Percentiles rank a stretch among this genome's conserved stretches.
Conservation (phyloP, 305 asterid genomes). For the Rubia peregrina region DNA sequence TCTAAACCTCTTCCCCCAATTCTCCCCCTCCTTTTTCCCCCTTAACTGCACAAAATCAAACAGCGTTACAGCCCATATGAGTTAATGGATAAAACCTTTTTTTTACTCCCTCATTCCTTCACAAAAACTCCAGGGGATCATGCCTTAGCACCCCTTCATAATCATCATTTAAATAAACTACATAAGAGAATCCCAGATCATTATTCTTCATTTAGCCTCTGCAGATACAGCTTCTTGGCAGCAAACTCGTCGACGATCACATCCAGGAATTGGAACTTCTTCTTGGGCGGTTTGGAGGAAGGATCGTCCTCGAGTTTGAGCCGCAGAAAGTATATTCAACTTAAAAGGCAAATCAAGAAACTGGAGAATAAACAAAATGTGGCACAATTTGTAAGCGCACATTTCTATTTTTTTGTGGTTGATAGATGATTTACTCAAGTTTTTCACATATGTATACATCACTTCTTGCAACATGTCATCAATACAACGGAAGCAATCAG, state of each 20-base stretch:
- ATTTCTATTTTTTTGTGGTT: not conserved
- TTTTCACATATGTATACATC: not conserved
- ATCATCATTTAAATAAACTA: slow-evolving; percentile 71
- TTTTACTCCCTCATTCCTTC: slow-evolving; percentile 66
- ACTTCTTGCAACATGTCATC: not conserved
- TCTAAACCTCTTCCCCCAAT: slow-evolving; percentile 87
- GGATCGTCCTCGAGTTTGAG: too few relatives aligned
- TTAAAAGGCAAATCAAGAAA: slow-evolving; percentile 18
- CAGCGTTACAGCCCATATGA: slow-evolving; percentile 81
- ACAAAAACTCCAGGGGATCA: slow-evolving; percentile 87
- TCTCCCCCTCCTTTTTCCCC: slow-evolving; percentile 71
- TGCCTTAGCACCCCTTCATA: slow-evolving; percentile 82
- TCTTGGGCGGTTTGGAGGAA: too few relatives aligned
- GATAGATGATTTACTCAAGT: too few relatives aligned
- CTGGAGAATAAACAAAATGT: slow-evolving; percentile 10
- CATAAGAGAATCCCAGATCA: too few relatives aligned
- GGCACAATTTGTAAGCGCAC: not conserved
- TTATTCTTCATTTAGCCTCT: too few relatives aligned
- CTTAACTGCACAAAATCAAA: slow-evolving; percentile 85
- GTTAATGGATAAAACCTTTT: slow-evolving; percentile 68
- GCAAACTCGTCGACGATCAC: too few relatives aligned
- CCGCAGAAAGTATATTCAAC: slow-evolving; percentile 17
- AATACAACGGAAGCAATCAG: not conserved
- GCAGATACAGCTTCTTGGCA: too few relatives aligned
- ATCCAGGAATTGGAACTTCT: too few relatives aligned